phyloP scores from a whole-genome alignment of 2,329 filamentous ascomycete genomes.

The Alternaria rosae region DNA sequence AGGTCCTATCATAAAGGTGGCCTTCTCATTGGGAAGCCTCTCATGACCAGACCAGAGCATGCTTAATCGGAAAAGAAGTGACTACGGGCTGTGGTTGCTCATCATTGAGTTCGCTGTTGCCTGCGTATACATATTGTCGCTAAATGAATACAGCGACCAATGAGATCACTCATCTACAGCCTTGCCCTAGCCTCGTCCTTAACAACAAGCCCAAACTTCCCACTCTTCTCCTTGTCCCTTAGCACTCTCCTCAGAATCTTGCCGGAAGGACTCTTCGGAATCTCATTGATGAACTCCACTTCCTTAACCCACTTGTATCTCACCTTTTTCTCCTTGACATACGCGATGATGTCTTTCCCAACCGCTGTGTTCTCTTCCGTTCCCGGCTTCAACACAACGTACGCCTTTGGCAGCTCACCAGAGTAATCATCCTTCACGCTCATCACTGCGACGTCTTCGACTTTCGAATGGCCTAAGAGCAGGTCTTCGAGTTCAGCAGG shows the following conservation, averaged over 20 bases:
- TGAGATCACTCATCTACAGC: too few relatives aligned
- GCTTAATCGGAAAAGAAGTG: too few relatives aligned
- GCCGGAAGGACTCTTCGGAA: constrained; percentile 57
- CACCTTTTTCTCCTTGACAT: constrained; percentile 55
- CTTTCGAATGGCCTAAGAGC: constrained; percentile 63
- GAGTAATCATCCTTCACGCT: constrained; percentile 63
- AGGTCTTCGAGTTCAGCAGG: constrained; percentile 70
- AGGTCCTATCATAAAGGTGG: too few relatives aligned
- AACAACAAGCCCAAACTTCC: constrained; percentile 30
- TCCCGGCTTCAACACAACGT: constrained; percentile 52
- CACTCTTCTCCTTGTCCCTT: constrained; percentile 53
- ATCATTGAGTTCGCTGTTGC: too few relatives aligned
- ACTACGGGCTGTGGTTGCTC: too few relatives aligned
- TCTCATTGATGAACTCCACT: constrained; percentile 56
- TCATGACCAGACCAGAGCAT: too few relatives aligned
- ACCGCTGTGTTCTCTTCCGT: constrained; percentile 35
- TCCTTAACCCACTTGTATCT: constrained; percentile 58
- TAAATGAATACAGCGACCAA: too few relatives aligned
- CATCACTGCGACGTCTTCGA: constrained; percentile 66
- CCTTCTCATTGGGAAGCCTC: too few relatives aligned
- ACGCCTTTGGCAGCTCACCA: constrained; percentile 56
- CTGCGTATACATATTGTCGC: too few relatives aligned
- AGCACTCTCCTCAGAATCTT: constrained; percentile 58
- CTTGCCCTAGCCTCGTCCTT: constrained; percentile 45
- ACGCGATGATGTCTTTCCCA: constrained; percentile 54